Base-by-base conservation (phyloP, 1,139 yeast species). In the Pichia sp. region DNA sequence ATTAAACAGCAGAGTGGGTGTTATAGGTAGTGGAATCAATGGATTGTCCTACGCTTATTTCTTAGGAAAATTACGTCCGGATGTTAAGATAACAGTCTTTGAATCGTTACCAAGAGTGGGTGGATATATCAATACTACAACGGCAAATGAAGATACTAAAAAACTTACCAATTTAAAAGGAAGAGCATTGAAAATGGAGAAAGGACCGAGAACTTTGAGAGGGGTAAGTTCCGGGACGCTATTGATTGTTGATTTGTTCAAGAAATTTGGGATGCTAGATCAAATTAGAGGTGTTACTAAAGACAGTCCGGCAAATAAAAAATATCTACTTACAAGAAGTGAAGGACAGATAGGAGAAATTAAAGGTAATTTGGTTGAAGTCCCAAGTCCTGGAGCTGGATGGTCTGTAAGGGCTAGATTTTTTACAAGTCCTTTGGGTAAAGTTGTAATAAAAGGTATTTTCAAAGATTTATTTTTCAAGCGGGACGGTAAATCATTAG, bases 1-100 rank as follows among this genome's bases (percentile, higher is more conserved):
- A 3, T 10, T 8, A 5, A 41, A 41, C 20, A 39, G 45, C 14
- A 33, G 33, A 14, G 43, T 44, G 4, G 36, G 43, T 3, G 80
- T 89, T 1, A 58, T 86, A 3, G 98, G 98, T 0, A 84, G 84
- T 0, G 98, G 98, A 0, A 72, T 89, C 3, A 82, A 95, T 1
- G 97, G 97, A 0, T 67, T 91, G 4, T 67, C 91, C 2, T 79
- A 76, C 52, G 81, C 93, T 0, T 88, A 84, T 60, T 84, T 84
- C 52, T 66, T 89, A 18, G 67, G 72, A 31, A 73, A 72, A 45
- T 58, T 84, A 12, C 68, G 96, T 38, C 91, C 91, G 0, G 95
- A 86, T 57, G 52, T 85, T 18, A 61, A 64, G 9, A 71, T 91
- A 39, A 74, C 75, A 2, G 58, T 91, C 0, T 72, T 71, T 46